A percentile compares a stretch with the other conserved stretches of the same genome.
Evolutionary conservation across 2,329 filamentous ascomycete species (phyloP).

Genomic region (Ramichloridium luteum): DNA sequence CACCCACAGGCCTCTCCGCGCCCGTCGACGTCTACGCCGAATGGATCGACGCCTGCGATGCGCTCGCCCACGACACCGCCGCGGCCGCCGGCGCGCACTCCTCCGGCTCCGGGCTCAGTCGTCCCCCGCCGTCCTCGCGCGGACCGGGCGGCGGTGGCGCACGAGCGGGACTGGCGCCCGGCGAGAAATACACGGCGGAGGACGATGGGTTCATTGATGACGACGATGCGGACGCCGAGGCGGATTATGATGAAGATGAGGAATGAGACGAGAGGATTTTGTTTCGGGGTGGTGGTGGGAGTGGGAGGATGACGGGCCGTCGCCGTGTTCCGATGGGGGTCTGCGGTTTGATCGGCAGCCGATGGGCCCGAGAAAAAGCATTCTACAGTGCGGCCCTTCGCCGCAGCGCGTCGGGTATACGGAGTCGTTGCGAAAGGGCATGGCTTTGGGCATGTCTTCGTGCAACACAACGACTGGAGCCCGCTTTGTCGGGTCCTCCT

Average conservation of each 20-base stretch:
- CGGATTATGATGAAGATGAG: slow-evolving; percentile 22
- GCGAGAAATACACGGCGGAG: slow-evolving; percentile 21
- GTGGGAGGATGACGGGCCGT: no score
- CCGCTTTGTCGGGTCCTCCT: no score
- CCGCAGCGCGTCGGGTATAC: no score
- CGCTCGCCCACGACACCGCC: slow-evolving; percentile 50
- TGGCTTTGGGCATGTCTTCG: no score
- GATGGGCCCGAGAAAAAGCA: no score
- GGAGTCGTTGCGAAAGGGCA: no score
- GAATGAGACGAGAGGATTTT: no score
- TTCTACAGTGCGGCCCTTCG: no score
- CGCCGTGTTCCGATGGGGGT: no score
- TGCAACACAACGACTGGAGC: no score
- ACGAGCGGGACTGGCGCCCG: slow-evolving; percentile 15
- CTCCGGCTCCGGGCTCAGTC: slow-evolving; percentile 5
- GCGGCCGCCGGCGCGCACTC: slow-evolving; percentile 12
- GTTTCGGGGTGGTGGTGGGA: no score
- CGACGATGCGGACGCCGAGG: slow-evolving; percentile 25
- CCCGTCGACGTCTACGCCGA: slow-evolving; percentile 94
- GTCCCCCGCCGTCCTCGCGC: slow-evolving; percentile 8
- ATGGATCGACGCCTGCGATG: slow-evolving; percentile 91
- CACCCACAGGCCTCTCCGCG: slow-evolving; percentile 68
- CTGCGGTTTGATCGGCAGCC: no score
- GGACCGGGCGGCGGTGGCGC: slow-evolving; percentile 2
- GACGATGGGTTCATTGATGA: slow-evolving; percentile 26